Base-by-base conservation (phyloP, 2,329 filamentous ascomycete genomes). In the Venturia carpophila region DNA sequence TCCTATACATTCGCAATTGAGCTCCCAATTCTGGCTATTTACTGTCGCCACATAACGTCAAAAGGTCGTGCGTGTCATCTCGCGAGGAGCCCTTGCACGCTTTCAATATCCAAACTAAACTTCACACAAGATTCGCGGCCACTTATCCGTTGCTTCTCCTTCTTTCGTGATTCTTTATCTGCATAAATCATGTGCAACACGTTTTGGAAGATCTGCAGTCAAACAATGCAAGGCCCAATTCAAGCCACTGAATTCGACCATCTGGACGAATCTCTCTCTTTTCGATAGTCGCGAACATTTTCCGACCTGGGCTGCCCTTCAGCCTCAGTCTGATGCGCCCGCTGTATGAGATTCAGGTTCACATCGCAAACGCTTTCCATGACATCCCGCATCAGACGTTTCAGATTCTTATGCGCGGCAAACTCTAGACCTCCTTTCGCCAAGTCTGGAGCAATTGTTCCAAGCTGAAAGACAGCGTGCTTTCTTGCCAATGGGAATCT, bases 311-410 rank as follows among this genome's bases (percentile, higher is more conserved):
- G 13, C n/a, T n/a, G 17, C 15, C 27, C 15, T 37, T 58, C 52
- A n/a, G 52, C 37, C 60, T 61, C 39, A 61, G 37, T 34, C 24
- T 61, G 60, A 43, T 43, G n/a, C 60, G 43, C 60, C 60, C 60
- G 60, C 42, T 61, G 60, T 61, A 34, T 61, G 60, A 61, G 42
- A 45, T 27, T 45, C 42, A 17, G 3, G 3, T 27, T 43, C n/a
- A 9, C 21, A 24, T 13, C n/a, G 43, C n/a, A 17, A 43, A 42
- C 5, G 60, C 37, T 17, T 27, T 21, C 19, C 27, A 43, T 21
- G 37, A 45, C 39, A 5, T 9, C n/a, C 60, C 15, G 2, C 60
- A 15, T 42, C 17, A 17, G n/a, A n/a, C 37, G 60, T 45, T 42
- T 61, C n/a, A 42, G 13, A 61, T 27, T 17, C 39, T 10, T 19